Base-by-base conservation (phyloP, 2,329 filamentous ascomycete genomes). In the Podosphaera aphanis region DNA sequence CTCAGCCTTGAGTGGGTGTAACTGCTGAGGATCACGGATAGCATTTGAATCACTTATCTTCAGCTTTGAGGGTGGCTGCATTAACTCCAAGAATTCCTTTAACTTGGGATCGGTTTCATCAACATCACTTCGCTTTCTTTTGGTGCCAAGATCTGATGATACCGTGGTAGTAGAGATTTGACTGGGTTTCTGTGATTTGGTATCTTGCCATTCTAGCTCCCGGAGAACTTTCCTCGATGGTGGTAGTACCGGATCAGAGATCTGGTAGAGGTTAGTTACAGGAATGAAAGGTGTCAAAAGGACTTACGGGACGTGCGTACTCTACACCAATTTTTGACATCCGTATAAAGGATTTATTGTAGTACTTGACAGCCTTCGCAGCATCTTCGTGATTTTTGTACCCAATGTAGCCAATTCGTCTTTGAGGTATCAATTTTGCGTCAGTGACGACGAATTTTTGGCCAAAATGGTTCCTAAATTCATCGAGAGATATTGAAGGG, bases 271-370 rank as follows among this genome's bases (percentile, higher is more conserved):
- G 31, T 29, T 40, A 39, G 20, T n/a, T 10, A 21, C 19, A 27
- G 29, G 7, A 27, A 19, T 11, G 15, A 15, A 40, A n/a, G 19
- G 13, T 15, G 18, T 15, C 8, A 8, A 10, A 43, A 13, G 33
- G 2, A 63, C 72, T 59, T 66, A 92, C 81, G 49, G 90, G 79
- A 60, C 74, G 78, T 47, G 90, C 90, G 57, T 90, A 66, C 65
- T 94, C 86, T 50, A 94, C 90, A 25, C 71, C 72, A 56, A 98
- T 85, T 66, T 79, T 92, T 48, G 86, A 93, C 82, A 94, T 90
- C 55, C 85, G 83, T 56, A 98, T 84, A 63, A 85, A 98, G 51
- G 86, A 79, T 60, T 75, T 83, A 68, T 98, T 86, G 69, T 94
- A 94, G 66, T 93, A 93, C 62, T 83, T 86, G 60, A 92, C 81